Evolutionary conservation across 2,329 filamentous ascomycete species (phyloP).

Genomic region (Aphanoascus verrucosus): DNA sequence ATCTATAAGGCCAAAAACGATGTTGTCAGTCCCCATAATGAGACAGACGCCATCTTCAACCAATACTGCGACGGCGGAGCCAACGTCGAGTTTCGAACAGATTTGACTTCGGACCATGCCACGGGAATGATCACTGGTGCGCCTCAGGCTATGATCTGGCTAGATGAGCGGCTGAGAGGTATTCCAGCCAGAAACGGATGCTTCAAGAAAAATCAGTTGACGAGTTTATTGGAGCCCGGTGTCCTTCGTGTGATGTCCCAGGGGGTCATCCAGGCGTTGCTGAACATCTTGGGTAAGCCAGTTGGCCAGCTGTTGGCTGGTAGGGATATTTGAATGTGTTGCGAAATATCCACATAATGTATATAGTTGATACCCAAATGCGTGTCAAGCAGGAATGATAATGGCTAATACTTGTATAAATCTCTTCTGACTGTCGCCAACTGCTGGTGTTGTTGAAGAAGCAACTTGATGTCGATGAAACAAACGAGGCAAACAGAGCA

Average conservation of each 20-base stretch:
- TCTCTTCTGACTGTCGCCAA: too few relatives aligned
- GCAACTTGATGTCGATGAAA: too few relatives aligned
- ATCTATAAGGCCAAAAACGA: constrained; percentile 43
- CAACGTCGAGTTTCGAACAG: constrained; percentile 37
- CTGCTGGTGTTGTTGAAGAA: too few relatives aligned
- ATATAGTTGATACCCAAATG: too few relatives aligned
- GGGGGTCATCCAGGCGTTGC: constrained; percentile 5
- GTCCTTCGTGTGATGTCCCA: constrained; percentile 7
- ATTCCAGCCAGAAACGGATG: constrained; percentile 7
- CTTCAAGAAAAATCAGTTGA: constrained; percentile 2
- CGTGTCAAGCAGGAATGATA: too few relatives aligned
- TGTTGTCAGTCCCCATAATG: constrained; percentile 35
- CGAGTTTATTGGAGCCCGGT: constrained; percentile 8
- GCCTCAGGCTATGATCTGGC: constrained; percentile 25
- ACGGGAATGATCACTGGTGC: constrained; percentile 28
- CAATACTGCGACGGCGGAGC: constrained; percentile 35
- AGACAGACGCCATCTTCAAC: constrained; percentile 37
- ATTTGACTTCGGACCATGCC: constrained; percentile 35
- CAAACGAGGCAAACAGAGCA: too few relatives aligned
- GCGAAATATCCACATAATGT: too few relatives aligned
- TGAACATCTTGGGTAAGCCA: constrained; percentile 11
- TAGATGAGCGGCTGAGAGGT: constrained; percentile 20
- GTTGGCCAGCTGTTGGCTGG: constrained; percentile 5
- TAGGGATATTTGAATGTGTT: not conserved
- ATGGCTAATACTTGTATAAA: too few relatives aligned